These are phyloP conservation scores for Ziziphus jujuba DNA, from an alignment of 306 rosid species.

Conservation along the genomic window DNA sequence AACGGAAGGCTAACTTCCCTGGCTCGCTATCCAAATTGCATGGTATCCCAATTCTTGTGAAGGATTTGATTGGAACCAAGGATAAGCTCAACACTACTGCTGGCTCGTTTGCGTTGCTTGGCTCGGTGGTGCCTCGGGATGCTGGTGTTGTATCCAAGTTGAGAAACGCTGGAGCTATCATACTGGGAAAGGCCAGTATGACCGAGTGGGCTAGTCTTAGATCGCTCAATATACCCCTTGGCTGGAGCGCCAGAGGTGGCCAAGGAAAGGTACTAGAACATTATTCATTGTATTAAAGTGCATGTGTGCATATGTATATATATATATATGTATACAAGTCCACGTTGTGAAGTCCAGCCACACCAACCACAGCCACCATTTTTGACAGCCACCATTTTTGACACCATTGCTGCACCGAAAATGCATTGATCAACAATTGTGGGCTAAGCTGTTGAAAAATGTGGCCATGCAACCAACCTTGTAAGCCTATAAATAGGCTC, in stretches of 20 bases:
- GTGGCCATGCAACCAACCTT: no score
- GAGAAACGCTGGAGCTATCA: constrained; percentile 51
- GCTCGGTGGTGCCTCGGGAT: constrained; percentile 50
- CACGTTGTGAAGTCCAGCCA: no score
- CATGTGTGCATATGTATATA: no score
- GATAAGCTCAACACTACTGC: constrained; percentile 62
- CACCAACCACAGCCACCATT: no score
- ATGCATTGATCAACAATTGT: no score
- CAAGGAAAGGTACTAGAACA: constrained; percentile 56
- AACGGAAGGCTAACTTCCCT: constrained; percentile 26
- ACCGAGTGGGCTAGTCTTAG: constrained; percentile 49
- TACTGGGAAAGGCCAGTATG: constrained; percentile 58
- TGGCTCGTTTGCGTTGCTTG: constrained; percentile 53
- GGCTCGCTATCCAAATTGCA: constrained; percentile 31
- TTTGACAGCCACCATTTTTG: no score
- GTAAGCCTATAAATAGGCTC: no score
- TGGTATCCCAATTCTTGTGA: constrained; percentile 59
- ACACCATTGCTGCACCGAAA: no score
- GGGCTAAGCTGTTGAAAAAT: no score
- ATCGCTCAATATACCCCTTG: constrained; percentile 32
- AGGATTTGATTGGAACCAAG: constrained; percentile 59
- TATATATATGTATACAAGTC: no score
- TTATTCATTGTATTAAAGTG: no score
- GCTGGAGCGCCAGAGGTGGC: constrained; percentile 56
- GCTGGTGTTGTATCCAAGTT: constrained; percentile 45